phyloP scores from a whole-genome alignment of 805 yeast genomes.

The Vanderwaltozyma yarrowii region DNA sequence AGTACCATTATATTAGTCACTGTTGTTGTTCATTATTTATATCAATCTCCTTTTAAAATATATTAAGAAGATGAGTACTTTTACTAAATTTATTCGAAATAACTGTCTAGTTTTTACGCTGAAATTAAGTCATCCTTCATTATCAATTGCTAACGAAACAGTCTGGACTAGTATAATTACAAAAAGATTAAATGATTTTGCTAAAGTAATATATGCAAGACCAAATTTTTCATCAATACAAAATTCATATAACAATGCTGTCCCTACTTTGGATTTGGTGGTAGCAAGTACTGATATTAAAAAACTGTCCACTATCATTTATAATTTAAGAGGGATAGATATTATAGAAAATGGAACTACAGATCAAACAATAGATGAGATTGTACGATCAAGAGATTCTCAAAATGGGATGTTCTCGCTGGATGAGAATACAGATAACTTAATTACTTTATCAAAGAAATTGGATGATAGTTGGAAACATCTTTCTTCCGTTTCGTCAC shows the following conservation, averaged over 20 bases:
- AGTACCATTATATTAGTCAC: too few relatives aligned
- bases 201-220: slow-evolving; percentile 12
- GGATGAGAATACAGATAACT: too few relatives aligned
- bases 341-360: background rate
- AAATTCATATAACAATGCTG: slow-evolving; percentile 5
- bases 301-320: slow-evolving; percentile 7
- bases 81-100: slow-evolving; percentile 4
- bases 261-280: slow-evolving; percentile 11
- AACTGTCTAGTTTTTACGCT: slow-evolving; percentile 11
- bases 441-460: too few relatives aligned
- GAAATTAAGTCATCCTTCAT: slow-evolving; percentile 5
- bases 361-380: too few relatives aligned
- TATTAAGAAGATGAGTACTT: too few relatives aligned
- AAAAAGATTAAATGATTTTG: slow-evolving; percentile 7
- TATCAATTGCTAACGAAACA: slow-evolving; percentile 8
- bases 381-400: too few relatives aligned
- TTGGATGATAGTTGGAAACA: too few relatives aligned
- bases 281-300: slow-evolving; percentile 6
- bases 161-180: slow-evolving; percentile 3
- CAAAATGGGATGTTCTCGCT: too few relatives aligned
- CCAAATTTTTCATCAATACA: slow-evolving; percentile 7
- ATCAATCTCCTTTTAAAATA: too few relatives aligned
- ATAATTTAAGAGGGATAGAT: slow-evolving; percentile 11
- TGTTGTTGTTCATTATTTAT: too few relatives aligned
- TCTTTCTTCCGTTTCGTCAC: too few relatives aligned